Conservation (phyloP, 1,139 yeast species). For the Suhomyces chickasaworum region DNA sequence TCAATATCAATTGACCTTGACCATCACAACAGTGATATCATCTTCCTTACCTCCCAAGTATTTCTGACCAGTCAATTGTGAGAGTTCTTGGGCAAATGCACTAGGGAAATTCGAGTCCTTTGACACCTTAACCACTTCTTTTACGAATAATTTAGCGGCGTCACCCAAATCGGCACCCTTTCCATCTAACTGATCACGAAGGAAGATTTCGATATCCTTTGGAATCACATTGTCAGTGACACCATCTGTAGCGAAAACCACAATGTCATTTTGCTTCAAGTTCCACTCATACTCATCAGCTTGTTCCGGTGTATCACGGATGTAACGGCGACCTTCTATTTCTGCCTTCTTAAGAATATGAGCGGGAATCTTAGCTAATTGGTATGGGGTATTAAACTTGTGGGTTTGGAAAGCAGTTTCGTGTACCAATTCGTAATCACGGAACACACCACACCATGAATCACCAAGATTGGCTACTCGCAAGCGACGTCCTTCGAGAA, state of each 20-base stretch:
- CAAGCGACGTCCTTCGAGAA: slow-evolving; percentile 54
- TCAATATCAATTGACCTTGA: slow-evolving; percentile 49
- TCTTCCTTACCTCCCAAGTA: slow-evolving; percentile 94
- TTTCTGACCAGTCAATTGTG: slow-evolving; percentile 65
- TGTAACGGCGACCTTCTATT: slow-evolving; percentile 58
- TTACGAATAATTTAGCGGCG: slow-evolving; percentile 61
- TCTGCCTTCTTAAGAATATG: slow-evolving; percentile 58
- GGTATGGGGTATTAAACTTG: slow-evolving; percentile 89
- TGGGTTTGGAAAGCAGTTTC: slow-evolving; percentile 83
- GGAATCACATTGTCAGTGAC: slow-evolving; percentile 82
- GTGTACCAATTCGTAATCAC: slow-evolving; percentile 60
- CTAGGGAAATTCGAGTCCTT: slow-evolving; percentile 75
- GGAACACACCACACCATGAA: slow-evolving; percentile 89
- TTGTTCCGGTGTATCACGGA: slow-evolving; percentile 56
- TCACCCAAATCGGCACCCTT: slow-evolving; percentile 26
- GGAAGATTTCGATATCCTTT: slow-evolving; percentile 67
- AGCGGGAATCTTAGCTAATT: slow-evolving; percentile 80
- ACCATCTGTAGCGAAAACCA: slow-evolving; percentile 91
- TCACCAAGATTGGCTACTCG: slow-evolving; percentile 86
- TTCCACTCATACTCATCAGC: slow-evolving; percentile 54
- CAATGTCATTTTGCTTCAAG: slow-evolving; percentile 67
- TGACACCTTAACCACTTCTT: slow-evolving; percentile 68
- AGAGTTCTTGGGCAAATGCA: slow-evolving; percentile 83
- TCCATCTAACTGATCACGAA: slow-evolving; percentile 44
- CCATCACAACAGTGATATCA: slow-evolving; percentile 82